These are phyloP conservation scores for Leishmania tropica DNA, from an alignment of 208 protist genomes.

Conservation along the genomic window DNA sequence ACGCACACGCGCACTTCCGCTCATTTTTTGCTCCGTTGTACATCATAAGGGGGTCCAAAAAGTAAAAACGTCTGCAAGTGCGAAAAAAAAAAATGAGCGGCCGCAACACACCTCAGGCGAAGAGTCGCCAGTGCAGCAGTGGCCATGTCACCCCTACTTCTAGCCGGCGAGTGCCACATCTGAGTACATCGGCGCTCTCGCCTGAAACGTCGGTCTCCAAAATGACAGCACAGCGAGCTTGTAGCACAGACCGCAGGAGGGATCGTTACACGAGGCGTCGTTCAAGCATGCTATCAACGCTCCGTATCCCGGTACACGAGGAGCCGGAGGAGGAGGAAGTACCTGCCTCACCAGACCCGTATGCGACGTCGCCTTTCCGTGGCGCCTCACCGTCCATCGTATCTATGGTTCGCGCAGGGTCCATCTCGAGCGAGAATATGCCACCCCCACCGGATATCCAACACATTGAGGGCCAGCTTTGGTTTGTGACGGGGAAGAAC, in stretches of 20 bases:
- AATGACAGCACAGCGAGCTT: not conserved
- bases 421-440: constrained; percentile 16
- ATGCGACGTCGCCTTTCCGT: constrained; percentile 2
- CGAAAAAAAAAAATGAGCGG: constrained; percentile 3
- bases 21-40: not conserved
- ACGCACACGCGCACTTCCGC: not conserved
- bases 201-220: not conserved
- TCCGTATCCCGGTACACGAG: constrained; percentile 27
- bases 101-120: not conserved
- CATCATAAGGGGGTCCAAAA: not conserved
- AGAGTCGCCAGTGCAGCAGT: not conserved
- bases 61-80: not conserved
- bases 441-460: constrained; percentile 20
- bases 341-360: not conserved
- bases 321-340: constrained; percentile 9
- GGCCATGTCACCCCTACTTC: not conserved
- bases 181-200: not conserved
- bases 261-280: not conserved
- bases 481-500: constrained; percentile 44
- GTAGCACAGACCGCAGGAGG: not conserved
- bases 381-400: constrained; percentile 9
- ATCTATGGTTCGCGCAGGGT: constrained; percentile 10
- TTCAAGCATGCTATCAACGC: constrained; percentile 16
- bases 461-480: constrained; percentile 56
- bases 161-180: not conserved